These are phyloP conservation scores for Zygnema cylindricum DNA, from an alignment of 139 green algal species.

Conservation along the genomic window DNA sequence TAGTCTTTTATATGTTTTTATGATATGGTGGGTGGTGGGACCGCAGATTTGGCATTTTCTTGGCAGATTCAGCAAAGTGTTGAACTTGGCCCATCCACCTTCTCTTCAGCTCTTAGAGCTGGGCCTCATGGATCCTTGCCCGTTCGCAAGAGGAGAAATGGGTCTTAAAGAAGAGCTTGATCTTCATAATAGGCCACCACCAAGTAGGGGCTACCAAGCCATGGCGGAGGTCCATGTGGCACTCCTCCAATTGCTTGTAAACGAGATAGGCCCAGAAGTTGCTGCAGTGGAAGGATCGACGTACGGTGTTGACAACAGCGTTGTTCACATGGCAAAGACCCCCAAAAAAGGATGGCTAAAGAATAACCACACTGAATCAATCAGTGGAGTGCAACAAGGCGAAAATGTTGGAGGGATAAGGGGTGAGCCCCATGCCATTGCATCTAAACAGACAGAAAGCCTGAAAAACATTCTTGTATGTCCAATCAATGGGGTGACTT, in stretches of 20 bases:
- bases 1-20: no score
- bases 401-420: background rate
- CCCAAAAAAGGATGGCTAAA: background rate
- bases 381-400: background rate
- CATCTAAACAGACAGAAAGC: background rate
- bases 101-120: background rate
- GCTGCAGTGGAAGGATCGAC: background rate
- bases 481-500: slow-evolving; percentile 55
- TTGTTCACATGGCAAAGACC: background rate
- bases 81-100: background rate
- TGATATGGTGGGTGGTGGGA: background rate
- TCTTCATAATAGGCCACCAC: background rate
- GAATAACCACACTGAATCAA: background rate
- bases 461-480: slow-evolving; percentile 28
- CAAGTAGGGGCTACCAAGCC: background rate
- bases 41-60: slow-evolving; percentile 12
- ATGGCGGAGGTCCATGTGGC: slow-evolving; percentile 28
- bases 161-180: background rate
- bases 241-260: slow-evolving; percentile 24
- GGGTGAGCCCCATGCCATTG: background rate
- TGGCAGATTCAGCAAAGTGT: slow-evolving; percentile 6
- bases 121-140: background rate
- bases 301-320: background rate
- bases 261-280: background rate
- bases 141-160: background rate